Conservation (phyloP, 306 rosid genomes). For the Astragalus membranaceus region DNA sequence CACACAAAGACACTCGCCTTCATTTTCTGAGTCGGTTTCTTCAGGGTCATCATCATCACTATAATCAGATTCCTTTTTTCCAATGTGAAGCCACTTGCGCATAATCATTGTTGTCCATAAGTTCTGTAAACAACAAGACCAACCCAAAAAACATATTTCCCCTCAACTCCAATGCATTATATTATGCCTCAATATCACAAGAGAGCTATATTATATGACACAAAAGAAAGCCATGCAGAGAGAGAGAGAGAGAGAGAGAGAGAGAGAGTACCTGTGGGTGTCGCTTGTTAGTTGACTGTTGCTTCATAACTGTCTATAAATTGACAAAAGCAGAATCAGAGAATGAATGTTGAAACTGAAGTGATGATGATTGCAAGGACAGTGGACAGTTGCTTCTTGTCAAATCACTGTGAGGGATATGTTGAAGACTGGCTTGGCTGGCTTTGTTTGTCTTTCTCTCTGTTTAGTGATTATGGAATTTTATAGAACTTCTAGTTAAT, state of each 20-base stretch:
- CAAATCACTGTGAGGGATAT: no score
- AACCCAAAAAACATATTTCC: constrained; percentile 47
- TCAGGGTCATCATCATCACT: constrained; percentile 34
- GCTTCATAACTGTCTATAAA: constrained; percentile 39
- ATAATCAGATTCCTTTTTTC: constrained; percentile 48
- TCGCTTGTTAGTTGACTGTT: constrained; percentile 33
- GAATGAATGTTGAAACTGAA: neutral
- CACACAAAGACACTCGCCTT: no score
- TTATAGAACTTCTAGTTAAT: neutral
- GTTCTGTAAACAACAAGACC: constrained; percentile 48
- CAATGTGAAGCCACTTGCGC: constrained; percentile 80
- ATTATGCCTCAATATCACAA: no score
- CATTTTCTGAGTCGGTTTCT: constrained; percentile 46
- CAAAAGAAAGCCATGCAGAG: neutral
- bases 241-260: neutral
- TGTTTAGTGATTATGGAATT: neutral
- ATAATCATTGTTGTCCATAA: constrained; percentile 70
- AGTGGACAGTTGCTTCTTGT: no score
- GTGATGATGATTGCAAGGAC: no score
- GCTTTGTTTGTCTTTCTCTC: no score
- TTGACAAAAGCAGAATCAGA: constrained; percentile 4
- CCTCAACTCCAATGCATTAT: constrained; percentile 8
- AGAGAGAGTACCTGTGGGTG: constrained; percentile 38
- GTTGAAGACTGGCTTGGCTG: no score
- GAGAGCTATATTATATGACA: no score